Conservation (phyloP, 352 stramenopile genomes). For the Phytophthora brassicae region DNA sequence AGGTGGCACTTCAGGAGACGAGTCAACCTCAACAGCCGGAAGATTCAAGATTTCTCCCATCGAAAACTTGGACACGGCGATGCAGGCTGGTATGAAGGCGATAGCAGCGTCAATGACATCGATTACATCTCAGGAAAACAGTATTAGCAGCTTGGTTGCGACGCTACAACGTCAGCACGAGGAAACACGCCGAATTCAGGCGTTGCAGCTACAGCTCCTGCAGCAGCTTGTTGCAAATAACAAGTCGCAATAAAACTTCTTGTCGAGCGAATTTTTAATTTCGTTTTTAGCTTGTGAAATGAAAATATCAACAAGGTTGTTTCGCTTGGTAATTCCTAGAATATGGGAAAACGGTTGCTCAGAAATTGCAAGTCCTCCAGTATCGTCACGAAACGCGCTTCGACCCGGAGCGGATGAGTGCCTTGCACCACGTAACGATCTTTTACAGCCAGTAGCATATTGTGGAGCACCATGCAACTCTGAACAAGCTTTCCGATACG, state of each 20-base stretch:
- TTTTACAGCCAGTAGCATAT: neutral
- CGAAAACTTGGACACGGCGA: slow-evolving; percentile 1
- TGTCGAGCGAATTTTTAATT: too few species aligned
- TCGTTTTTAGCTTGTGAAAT: neutral
- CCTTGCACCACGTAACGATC: neutral
- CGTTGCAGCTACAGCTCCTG: neutral
- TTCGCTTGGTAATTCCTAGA: neutral
- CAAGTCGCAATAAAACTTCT: too few species aligned
- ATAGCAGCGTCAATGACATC: neutral
- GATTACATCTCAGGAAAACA: neutral
- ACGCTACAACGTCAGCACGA: neutral
- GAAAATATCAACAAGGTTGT: neutral
- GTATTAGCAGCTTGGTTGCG: neutral
- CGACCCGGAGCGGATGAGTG: neutral
- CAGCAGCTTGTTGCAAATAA: neutral
- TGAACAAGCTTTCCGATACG: neutral
- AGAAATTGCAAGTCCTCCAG: neutral
- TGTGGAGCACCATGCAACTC: neutral
- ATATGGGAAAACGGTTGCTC: neutral
- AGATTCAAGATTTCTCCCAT: neutral
- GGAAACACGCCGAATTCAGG: slow-evolving; percentile 3
- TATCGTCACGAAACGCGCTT: neutral
- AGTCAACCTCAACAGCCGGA: neutral
- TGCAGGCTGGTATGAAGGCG: slow-evolving; percentile 6
- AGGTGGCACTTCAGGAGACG: neutral